phyloP scores from a whole-genome alignment of 495 filamentous ascomycete species.

The Daldinia grandis region DNA sequence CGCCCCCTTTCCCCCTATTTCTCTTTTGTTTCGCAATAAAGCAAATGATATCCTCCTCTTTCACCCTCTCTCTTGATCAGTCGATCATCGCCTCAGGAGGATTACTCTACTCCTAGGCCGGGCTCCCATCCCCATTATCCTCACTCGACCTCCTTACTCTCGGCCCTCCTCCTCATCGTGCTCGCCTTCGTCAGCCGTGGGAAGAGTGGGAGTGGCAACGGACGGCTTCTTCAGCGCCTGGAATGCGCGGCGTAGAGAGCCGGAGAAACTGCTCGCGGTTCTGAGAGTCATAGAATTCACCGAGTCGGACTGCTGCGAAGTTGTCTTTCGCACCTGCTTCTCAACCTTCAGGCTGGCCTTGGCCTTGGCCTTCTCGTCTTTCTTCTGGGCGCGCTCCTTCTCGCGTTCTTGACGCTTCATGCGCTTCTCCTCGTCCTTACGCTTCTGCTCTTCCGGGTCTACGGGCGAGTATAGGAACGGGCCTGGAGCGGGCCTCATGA shows the following conservation, averaged over 20 bases:
- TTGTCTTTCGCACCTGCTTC: background rate
- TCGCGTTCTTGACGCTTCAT: slow-evolving; percentile 25
- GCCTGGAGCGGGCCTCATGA: slow-evolving; percentile 19
- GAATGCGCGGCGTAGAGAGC: slow-evolving; percentile 33
- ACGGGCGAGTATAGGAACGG: slow-evolving; percentile 30
- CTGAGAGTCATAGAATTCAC: background rate
- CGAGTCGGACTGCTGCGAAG: background rate
- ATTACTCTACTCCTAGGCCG: background rate
- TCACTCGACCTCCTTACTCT: background rate
- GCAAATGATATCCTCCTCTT: background rate
- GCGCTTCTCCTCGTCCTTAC: slow-evolving; percentile 22
- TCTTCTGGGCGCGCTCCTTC: slow-evolving; percentile 21
- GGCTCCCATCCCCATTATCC: background rate
- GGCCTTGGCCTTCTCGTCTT: slow-evolving; percentile 24
- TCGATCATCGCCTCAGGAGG: background rate
- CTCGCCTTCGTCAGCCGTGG: slow-evolving; percentile 10
- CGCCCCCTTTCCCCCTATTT: background rate
- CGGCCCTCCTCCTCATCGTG: slow-evolving; percentile 4
- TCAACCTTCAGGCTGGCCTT: slow-evolving; percentile 5
- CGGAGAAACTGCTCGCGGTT: slow-evolving; percentile 13
- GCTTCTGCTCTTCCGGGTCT: slow-evolving; percentile 25
- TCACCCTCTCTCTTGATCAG: background rate
- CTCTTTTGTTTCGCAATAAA: background rate
- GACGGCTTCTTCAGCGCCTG: slow-evolving; percentile 18
- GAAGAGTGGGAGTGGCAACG: background rate